phyloP scores from a whole-genome alignment of 192 early-diverging fungal genomes.

The Coemansia sp. region DNA sequence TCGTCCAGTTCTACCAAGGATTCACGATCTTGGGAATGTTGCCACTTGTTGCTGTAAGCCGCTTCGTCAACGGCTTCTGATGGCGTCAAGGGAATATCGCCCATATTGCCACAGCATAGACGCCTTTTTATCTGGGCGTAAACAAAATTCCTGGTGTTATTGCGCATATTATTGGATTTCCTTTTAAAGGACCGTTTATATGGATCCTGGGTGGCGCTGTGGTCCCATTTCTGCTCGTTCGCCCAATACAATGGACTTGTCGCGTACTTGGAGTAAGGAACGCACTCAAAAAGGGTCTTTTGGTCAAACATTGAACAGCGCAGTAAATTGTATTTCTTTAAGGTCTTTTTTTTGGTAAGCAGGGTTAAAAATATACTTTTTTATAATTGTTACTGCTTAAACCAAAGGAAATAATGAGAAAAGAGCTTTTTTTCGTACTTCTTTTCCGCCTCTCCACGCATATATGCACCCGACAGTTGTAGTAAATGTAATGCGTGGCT shows the following conservation, averaged over 20 bases:
- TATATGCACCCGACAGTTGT: too few relatives aligned
- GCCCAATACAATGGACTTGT: neutral
- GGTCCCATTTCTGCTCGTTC: neutral
- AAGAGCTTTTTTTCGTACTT: too few relatives aligned
- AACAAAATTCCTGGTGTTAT: neutral
- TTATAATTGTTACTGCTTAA: too few relatives aligned
- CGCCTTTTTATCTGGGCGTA: conserved; percentile 2
- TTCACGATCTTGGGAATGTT: neutral
- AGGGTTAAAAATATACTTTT: too few relatives aligned
- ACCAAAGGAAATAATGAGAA: too few relatives aligned
- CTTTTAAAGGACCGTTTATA: neutral
- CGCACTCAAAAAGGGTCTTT: neutral
- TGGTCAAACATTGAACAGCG: neutral
- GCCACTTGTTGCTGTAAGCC: neutral
- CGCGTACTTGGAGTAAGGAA: neutral
- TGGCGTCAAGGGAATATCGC: neutral
- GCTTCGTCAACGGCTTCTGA: neutral
- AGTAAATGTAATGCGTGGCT: too few relatives aligned
- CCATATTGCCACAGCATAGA: neutral
- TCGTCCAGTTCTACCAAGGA: neutral
- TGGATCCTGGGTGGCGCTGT: neutral
- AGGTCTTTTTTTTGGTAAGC: too few relatives aligned
- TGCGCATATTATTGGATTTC: neutral
- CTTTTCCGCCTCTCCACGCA: too few relatives aligned
- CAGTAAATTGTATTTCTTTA: too few relatives aligned